Conservation (phyloP, 495 filamentous ascomycete species). For the Bryoglossum gracile region DNA sequence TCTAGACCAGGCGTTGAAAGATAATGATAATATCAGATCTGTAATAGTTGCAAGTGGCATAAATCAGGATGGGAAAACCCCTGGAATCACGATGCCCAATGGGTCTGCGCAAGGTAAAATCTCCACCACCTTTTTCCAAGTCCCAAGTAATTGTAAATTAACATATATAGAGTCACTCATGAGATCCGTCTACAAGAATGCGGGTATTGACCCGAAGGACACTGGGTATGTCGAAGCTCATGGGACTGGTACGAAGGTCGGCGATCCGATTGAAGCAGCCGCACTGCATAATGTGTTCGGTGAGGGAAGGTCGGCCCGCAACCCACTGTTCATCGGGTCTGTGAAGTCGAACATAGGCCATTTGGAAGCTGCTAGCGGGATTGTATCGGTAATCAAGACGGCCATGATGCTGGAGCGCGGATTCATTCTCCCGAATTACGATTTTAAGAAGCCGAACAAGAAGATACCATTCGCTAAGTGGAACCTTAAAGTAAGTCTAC, state of each 20-base stretch:
- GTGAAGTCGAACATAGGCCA: conserved; percentile 59
- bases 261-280: conserved; percentile 55
- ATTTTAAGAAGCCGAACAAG: conserved; percentile 45
- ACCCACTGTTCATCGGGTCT: conserved; percentile 48
- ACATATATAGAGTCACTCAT: conserved; percentile 52
- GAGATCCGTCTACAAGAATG: conserved; percentile 40
- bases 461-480: conserved; percentile 39
- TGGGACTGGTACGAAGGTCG: conserved; percentile 53
- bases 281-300: conserved; percentile 48
- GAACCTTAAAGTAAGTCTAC: conserved; percentile 33
- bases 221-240: conserved; percentile 44
- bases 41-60: conserved; percentile 53
- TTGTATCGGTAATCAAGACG: conserved; percentile 52
- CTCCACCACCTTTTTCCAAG: no score
- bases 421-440: conserved; percentile 42
- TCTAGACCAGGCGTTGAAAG: conserved; percentile 46
- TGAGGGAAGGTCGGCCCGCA: conserved; percentile 28
- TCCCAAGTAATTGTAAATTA: no score
- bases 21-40: conserved; percentile 51
- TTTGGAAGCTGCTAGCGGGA: conserved; percentile 47
- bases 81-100: conserved; percentile 53
- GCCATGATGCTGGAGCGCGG: conserved; percentile 52
- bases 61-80: conserved; percentile 56
- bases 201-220: conserved; percentile 39
- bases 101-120: conserved; percentile 48